Conservation (phyloP, 1,284 basidiomycete species). For the Xerocomus amazonicus region DNA sequence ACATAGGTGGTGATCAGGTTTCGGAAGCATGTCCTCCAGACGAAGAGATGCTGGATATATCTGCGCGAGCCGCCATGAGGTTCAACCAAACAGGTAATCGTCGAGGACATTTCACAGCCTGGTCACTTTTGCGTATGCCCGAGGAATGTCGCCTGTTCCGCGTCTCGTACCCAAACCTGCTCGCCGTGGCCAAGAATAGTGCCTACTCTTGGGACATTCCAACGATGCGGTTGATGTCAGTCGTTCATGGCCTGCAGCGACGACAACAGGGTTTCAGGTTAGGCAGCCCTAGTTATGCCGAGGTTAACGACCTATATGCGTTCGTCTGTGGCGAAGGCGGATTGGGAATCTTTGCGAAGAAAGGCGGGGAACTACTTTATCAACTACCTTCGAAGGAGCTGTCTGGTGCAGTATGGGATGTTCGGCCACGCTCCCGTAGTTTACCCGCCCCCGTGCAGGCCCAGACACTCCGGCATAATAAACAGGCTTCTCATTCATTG, state of each 20-base stretch:
- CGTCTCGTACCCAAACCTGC: constrained; percentile 62
- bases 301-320: constrained; percentile 54
- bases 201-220: constrained; percentile 64
- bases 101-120: constrained; percentile 54
- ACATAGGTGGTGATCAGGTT: constrained; percentile 28
- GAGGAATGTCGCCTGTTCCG: constrained; percentile 55
- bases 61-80: constrained; percentile 11
- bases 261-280: constrained; percentile 24
- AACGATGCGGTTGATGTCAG: constrained; percentile 43
- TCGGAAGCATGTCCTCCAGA: constrained; percentile 36
- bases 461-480: constrained; percentile 16
- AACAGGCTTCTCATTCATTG: constrained; percentile 2
- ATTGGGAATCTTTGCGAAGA: constrained; percentile 53
- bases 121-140: constrained; percentile 50
- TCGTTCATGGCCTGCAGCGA: constrained; percentile 42
- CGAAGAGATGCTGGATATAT: constrained; percentile 33
- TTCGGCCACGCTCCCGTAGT: constrained; percentile 17
- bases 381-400: constrained; percentile 37
- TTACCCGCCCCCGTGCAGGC: constrained; percentile 25
- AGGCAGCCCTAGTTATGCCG: constrained; percentile 58
- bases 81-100: constrained; percentile 8
- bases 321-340: constrained; percentile 54
- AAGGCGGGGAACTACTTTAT: constrained; percentile 42
- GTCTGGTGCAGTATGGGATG: constrained; percentile 31
- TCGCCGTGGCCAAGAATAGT: constrained; percentile 42